Evolutionary conservation across 805 yeast genomes (phyloP).

Genomic region (Zygosaccharomyces bisporus): DNA sequence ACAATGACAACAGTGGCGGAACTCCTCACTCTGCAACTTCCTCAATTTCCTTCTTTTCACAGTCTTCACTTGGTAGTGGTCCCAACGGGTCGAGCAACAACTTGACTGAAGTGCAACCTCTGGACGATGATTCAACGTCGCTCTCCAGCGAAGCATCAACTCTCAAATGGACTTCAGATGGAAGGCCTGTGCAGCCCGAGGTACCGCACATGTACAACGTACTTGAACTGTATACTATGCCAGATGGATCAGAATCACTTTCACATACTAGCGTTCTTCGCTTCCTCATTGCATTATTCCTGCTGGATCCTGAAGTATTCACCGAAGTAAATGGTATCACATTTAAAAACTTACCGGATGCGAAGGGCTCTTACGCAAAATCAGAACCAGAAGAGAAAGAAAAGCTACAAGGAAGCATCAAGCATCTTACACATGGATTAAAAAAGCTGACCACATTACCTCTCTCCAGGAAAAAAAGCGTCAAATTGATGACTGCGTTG

Average conservation of each 20-base stretch:
- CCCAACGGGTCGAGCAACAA: conserved; percentile 1
- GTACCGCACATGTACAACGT: conserved; percentile 20
- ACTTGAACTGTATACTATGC: conserved; percentile 25
- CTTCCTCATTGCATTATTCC: conserved; percentile 24
- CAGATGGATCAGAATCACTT: conserved; percentile 28
- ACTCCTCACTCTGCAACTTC: conserved; percentile 18
- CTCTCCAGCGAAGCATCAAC: neutral
- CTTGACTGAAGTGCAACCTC: neutral
- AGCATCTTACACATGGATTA: conserved; percentile 25
- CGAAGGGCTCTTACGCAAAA: conserved; percentile 1
- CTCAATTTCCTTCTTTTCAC: conserved; percentile 5
- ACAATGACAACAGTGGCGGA: neutral
- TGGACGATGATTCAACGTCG: neutral
- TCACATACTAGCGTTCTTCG: conserved; percentile 29
- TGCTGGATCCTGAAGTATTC: conserved; percentile 29
- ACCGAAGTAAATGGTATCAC: conserved; percentile 23
- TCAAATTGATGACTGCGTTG: conserved; percentile 24
- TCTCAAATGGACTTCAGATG: conserved; percentile 5
- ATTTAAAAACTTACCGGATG: conserved; percentile 26
- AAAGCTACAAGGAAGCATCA: conserved; percentile 16
- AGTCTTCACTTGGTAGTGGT: neutral
- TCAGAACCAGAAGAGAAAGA: conserved; percentile 14
- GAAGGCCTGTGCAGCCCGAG: conserved; percentile 8
- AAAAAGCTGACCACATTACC: conserved; percentile 25
- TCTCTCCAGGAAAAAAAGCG: conserved; percentile 20